Evolutionary conservation across 2,329 filamentous ascomycete species (phyloP).

Genomic region (Arthroderma sp.): DNA sequence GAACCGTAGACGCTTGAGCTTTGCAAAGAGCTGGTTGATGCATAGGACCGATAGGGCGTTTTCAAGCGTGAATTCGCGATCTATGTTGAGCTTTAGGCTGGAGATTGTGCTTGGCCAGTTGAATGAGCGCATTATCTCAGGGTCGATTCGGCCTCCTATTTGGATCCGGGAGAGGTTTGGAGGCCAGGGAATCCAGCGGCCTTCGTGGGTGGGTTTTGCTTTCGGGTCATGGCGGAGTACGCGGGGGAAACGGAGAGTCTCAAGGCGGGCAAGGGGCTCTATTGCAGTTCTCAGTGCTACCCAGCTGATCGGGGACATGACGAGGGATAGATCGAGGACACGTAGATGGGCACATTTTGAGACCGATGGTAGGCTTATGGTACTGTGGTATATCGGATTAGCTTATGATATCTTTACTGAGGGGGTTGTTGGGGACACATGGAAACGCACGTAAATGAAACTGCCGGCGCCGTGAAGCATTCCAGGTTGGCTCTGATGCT

Average conservation of each 20-base stretch:
- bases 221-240: too few relatives aligned
- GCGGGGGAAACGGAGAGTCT: constrained; percentile 28
- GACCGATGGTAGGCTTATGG: constrained; percentile 44
- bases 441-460: constrained; percentile 40
- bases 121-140: not conserved
- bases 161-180: constrained; percentile 11
- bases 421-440: not conserved
- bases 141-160: too few relatives aligned
- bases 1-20: constrained; percentile 5
- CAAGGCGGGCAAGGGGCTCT: constrained; percentile 32
- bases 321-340: constrained; percentile 39
- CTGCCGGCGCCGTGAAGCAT: constrained; percentile 44
- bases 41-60: not conserved
- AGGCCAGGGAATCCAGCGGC: constrained; percentile 16
- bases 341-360: constrained; percentile 41
- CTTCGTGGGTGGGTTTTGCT: constrained; percentile 2
- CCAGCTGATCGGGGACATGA: constrained; percentile 38
- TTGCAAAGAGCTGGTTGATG: not conserved
- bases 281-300: constrained; percentile 38
- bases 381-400: constrained; percentile 13
- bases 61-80: not conserved
- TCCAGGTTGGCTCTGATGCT: constrained; percentile 40
- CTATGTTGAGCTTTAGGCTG: constrained; percentile 1
- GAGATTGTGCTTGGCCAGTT: constrained; percentile 14
- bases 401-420: not conserved